Evolutionary conservation across 305 asterid genomes (phyloP), one percentile per base, ranked within the genome.

Genomic region (Withania somnifera): DNA sequence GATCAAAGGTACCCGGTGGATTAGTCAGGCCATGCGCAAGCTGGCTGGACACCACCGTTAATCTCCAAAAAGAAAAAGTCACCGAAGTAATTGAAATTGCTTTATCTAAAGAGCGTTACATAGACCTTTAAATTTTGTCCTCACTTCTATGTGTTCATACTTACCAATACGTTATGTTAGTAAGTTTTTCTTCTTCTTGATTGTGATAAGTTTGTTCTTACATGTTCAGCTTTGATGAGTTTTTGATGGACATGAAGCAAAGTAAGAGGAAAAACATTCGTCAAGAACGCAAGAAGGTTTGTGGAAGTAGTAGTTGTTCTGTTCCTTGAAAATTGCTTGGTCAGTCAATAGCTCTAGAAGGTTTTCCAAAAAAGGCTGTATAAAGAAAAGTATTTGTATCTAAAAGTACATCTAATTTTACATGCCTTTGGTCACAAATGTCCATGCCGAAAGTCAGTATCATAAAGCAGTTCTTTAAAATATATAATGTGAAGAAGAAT

Each of bases 201-300:
- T 51, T 75, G 71, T 54, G 52, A 61, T 24, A 34, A 45, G 64
- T 54, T 47, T 10, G 45, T 73, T 60, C 71, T 66, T 78, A 69
- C 79, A 77, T 57, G 24, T 71, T 89, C 95, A 96, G 99, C 85
- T 94, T 96, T 85, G 99, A 96, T 83, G 98, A 96, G 52, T 96
- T 94, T 86, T 91, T 96, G 94, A 96, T 93, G 98, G 99, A 94
- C 87, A 84, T 96, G 97, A 96, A 94, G 92, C 99, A 96, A 83
- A 91, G 95, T 83, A 96, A 94, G 89, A 92, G 99, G 87, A 94
- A 96, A 86, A 93, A 89, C 84, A 96, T 96, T 78, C 99, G 99
- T 80, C 99, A 96, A 88, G 99, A 96, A 88, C 99, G 99, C 85
- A 96, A 96, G 89, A 96, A 96, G 98, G 99, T 86, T 40, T 38